A percentile compares a stretch with the other conserved stretches of the same genome.
These are phyloP conservation scores for Cordyceps pruinosa DNA, from an alignment of 2,329 filamentous ascomycete species.

Conservation along the genomic window DNA sequence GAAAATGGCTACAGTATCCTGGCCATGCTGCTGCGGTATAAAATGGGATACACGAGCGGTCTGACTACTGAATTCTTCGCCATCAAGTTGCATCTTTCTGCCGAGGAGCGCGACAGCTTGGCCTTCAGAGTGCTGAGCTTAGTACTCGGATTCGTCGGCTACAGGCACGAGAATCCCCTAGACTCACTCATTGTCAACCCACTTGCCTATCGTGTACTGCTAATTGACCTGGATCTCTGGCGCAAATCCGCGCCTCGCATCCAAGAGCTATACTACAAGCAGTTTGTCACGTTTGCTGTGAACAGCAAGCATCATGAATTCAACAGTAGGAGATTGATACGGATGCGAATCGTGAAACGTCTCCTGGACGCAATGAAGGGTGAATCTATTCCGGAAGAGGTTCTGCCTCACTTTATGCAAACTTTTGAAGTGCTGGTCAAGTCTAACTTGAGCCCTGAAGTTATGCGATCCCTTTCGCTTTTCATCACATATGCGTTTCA, in stretches of 20 bases:
- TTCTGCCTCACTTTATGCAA: slow-evolving; percentile 67
- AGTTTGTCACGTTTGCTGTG: slow-evolving; percentile 83
- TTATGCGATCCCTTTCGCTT: slow-evolving; percentile 77
- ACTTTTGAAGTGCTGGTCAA: slow-evolving; percentile 75
- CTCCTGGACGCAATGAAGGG: slow-evolving; percentile 85
- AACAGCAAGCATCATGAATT: slow-evolving; percentile 89
- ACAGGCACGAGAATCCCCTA: slow-evolving; percentile 69
- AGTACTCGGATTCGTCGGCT: slow-evolving; percentile 82
- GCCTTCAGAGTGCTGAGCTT: slow-evolving; percentile 63
- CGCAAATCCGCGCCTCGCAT: slow-evolving; percentile 68
- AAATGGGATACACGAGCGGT: slow-evolving; percentile 53
- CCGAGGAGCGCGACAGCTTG: slow-evolving; percentile 48
- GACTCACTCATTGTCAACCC: slow-evolving; percentile 95
- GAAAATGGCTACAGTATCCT: slow-evolving; percentile 91
- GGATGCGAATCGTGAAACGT: slow-evolving; percentile 94
- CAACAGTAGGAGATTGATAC: slow-evolving; percentile 76
- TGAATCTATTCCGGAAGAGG: slow-evolving; percentile 65
- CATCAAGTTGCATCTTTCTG: slow-evolving; percentile 38
- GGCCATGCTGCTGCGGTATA: slow-evolving; percentile 74
- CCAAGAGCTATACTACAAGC: slow-evolving; percentile 85
- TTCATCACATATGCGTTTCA: slow-evolving; percentile 93
- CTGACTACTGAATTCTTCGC: slow-evolving; percentile 24
- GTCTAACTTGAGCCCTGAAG: slow-evolving; percentile 74
- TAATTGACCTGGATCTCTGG: slow-evolving; percentile 94
- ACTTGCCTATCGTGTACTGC: slow-evolving; percentile 81